Base-by-base conservation (phyloP, 345 rosid species). In the Linum lewisii region DNA sequence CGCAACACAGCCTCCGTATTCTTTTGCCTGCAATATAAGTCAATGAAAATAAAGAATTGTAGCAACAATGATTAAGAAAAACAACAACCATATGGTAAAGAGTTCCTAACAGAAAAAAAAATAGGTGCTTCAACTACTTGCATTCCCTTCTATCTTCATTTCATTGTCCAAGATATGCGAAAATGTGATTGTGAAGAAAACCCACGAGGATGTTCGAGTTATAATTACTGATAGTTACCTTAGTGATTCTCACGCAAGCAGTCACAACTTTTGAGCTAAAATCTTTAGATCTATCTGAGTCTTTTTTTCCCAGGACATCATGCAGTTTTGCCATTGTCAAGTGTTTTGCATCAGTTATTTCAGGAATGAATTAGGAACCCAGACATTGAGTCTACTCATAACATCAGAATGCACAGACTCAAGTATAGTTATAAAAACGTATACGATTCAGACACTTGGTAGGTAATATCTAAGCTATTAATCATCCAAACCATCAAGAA, bases 1-100 rank as follows among this genome's bases (percentile, higher is more conserved):
- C 6, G 89, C 89, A 61, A 90, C 88, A 73, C 99, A 94, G 49
- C 84, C 67, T 59, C 99, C 99, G 61, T 90, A 94, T 61, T 75
- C 87, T 75, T 74, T 94, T 36, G 93, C 96, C 99, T 94, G 76
- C 38, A 72, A 68, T 13, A 57, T 1, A 52, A 21, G 20, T 20
- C 50, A 38, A 7, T 7, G 24, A 42, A 53, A 37, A 66, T 18
- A 1, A 49, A 19, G 24, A 29, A 47, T 54, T 64, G 21, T 37
- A 54, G 49, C 64, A 21, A 6, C 71, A 61, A 74, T 45, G 61
- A 45, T 21, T 51, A 64, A 51, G 61, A 32, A 21, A 21, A 7
- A 10, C n/a, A 11, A 11, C 7, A 54, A n/a, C 7, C 20, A 16
- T 18, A 21, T 10, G 22, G 10, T 52, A 7, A 52, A 52, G 2